phyloP scores from a whole-genome alignment of 371 early-diverging fungal genomes.

The Gilbertella persicaria region DNA sequence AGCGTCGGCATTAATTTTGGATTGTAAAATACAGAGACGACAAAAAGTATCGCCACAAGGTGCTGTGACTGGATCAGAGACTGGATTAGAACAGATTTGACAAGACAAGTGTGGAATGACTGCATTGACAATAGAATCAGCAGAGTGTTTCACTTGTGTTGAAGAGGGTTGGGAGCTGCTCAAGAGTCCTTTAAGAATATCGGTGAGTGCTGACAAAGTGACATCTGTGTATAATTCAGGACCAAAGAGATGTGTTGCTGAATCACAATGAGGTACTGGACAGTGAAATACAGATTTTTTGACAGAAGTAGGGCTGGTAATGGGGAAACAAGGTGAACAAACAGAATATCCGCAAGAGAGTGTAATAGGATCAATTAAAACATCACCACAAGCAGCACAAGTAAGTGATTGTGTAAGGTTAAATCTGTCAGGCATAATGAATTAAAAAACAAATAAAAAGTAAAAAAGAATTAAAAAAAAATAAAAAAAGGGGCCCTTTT shows the following conservation, averaged over 20 bases:
- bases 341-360: conserved; percentile 32
- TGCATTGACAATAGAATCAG: not conserved
- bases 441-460: conserved; percentile 6
- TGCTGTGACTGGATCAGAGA: conserved; percentile 20
- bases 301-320: conserved; percentile 10
- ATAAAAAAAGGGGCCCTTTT: conserved; percentile 4
- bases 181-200: conserved; percentile 6
- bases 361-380: conserved; percentile 25
- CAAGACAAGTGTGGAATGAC: conserved; percentile 8
- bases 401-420: conserved; percentile 23
- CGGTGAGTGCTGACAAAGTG: conserved; percentile 10
- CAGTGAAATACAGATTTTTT: conserved; percentile 26
- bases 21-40: conserved; percentile 22
- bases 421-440: conserved; percentile 16
- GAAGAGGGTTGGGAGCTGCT: conserved; percentile 6
- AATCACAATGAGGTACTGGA: conserved; percentile 24
- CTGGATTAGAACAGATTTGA: conserved; percentile 3
- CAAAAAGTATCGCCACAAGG: conserved; percentile 34
- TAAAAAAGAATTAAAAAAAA: not conserved
- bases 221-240: conserved; percentile 19
- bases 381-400: conserved; percentile 24
- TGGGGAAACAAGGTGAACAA: conserved; percentile 23
- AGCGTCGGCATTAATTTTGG: conserved; percentile 11
- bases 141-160: not conserved
- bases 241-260: conserved; percentile 28